These are phyloP conservation scores for Bombardia bombarda DNA, from an alignment of 495 filamentous ascomycete species.

Conservation along the genomic window DNA sequence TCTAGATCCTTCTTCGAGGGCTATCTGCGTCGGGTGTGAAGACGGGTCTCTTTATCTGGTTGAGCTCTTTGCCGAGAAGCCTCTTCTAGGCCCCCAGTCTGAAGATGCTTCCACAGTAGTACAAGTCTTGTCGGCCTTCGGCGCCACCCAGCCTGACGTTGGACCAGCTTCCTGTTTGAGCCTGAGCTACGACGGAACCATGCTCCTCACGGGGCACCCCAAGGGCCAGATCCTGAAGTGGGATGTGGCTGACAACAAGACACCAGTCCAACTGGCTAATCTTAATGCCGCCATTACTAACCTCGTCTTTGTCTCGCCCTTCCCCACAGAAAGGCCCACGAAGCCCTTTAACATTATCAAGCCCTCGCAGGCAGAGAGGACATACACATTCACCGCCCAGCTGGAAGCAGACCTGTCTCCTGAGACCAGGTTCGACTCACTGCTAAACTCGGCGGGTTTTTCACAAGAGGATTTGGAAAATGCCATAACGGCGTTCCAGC, in stretches of 20 bases:
- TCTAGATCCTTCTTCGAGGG: conserved; percentile 78
- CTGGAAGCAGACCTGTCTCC: conserved; percentile 35
- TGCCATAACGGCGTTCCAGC: conserved; percentile 22
- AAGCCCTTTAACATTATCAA: conserved; percentile 60
- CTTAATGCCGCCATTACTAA: conserved; percentile 76
- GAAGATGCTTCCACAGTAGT: conserved; percentile 42
- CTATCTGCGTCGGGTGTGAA: conserved; percentile 72
- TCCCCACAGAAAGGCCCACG: conserved; percentile 39
- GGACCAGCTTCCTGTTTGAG: conserved; percentile 55
- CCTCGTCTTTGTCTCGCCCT: conserved; percentile 57
- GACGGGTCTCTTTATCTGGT: conserved; percentile 78
- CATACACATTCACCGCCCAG: conserved; percentile 63
- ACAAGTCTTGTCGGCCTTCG: conserved; percentile 55
- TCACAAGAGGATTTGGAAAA: conserved; percentile 18
- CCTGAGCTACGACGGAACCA: conserved; percentile 76
- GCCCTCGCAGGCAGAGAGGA: conserved; percentile 56
- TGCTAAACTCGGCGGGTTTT: conserved; percentile 31
- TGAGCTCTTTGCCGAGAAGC: conserved; percentile 57
- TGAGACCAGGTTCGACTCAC: conserved; percentile 29
- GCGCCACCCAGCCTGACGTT: conserved; percentile 48
- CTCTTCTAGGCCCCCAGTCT: conserved; percentile 48
- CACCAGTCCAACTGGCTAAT: conserved; percentile 55
- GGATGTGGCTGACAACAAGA: conserved; percentile 53
- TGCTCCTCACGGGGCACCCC: conserved; percentile 70
- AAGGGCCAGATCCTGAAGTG: conserved; percentile 72